These are phyloP conservation scores for Crithidia expoeki DNA, from an alignment of 208 protist species.

Conservation along the genomic window DNA sequence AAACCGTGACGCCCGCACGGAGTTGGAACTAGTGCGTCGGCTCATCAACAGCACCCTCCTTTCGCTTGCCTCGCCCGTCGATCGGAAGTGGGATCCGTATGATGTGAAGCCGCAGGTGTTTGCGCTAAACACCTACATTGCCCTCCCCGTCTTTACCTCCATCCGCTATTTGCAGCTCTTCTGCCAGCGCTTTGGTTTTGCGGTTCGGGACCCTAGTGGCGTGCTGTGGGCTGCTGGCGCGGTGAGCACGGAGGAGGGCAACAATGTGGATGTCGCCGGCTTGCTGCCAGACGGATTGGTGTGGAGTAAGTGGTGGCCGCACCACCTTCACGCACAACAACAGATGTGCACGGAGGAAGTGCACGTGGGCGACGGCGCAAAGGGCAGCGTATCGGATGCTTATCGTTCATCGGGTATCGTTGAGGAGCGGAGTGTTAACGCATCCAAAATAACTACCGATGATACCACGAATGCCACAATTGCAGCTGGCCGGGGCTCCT, in stretches of 20 bases:
- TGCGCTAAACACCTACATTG: constrained; percentile 82
- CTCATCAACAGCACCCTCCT: constrained; percentile 74
- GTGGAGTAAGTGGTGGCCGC: constrained; percentile 56
- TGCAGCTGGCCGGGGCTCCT: too few species aligned
- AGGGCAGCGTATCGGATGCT: not conserved
- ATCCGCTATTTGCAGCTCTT: constrained; percentile 77
- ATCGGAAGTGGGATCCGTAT: constrained; percentile 76
- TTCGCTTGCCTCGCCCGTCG: constrained; percentile 82
- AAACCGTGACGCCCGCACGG: constrained; percentile 76
- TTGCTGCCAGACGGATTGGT: constrained; percentile 50
- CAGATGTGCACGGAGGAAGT: constrained; percentile 4
- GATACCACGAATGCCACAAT: too few species aligned
- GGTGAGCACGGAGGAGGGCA: constrained; percentile 14
- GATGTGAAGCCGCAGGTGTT: constrained; percentile 91
- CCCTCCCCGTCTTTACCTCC: constrained; percentile 89
- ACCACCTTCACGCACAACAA: constrained; percentile 26
- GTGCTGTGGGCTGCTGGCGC: constrained; percentile 65
- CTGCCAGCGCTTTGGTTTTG: constrained; percentile 66
- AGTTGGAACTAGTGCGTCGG: constrained; percentile 84
- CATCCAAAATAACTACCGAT: too few species aligned
- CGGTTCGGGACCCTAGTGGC: constrained; percentile 79
- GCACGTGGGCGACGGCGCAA: not conserved
- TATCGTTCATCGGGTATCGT: not conserved
- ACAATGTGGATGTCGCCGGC: not conserved
- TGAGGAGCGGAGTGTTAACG: too few species aligned